A percentile compares a stretch with the other conserved stretches of the same genome.
Evolutionary conservation across 2,329 filamentous ascomycete species (phyloP).

Genomic region (Pezicula neosporulosa): DNA sequence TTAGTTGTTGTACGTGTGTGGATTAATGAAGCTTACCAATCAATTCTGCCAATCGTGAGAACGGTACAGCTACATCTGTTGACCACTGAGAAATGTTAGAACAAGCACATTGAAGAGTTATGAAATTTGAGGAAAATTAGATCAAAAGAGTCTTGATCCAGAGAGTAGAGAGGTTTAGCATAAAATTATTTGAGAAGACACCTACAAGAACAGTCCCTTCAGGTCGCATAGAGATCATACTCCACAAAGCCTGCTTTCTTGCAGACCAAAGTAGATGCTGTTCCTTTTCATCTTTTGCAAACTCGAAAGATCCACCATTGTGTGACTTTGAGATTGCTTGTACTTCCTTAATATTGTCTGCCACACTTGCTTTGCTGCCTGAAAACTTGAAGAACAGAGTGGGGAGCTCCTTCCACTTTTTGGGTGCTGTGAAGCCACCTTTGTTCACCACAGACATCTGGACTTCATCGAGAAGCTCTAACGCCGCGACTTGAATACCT

Average conservation of each 20-base stretch:
- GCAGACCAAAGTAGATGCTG: slow-evolving; percentile 75
- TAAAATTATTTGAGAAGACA: slow-evolving; percentile 33
- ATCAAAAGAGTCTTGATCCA: too few relatives aligned
- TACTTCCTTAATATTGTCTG: slow-evolving; percentile 70
- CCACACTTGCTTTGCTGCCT: slow-evolving; percentile 69
- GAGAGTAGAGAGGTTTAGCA: too few relatives aligned
- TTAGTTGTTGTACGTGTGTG: not conserved
- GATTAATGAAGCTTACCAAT: slow-evolving; percentile 38
- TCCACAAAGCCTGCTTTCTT: slow-evolving; percentile 77
- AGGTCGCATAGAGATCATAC: slow-evolving; percentile 66
- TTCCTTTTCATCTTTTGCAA: slow-evolving; percentile 66
- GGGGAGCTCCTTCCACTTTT: slow-evolving; percentile 68
- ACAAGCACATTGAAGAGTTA: too few relatives aligned
- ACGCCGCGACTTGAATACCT: slow-evolving; percentile 20
- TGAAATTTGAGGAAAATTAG: too few relatives aligned
- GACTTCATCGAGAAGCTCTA: slow-evolving; percentile 81
- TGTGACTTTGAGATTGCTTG: slow-evolving; percentile 61
- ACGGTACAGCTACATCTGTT: slow-evolving; percentile 79
- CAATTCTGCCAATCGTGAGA: slow-evolving; percentile 69
- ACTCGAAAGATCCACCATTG: slow-evolving; percentile 66
- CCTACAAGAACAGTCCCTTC: slow-evolving; percentile 50
- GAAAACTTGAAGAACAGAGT: slow-evolving; percentile 85
- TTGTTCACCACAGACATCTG: slow-evolving; percentile 80
- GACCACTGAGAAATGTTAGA: slow-evolving; percentile 48
- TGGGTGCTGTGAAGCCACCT: slow-evolving; percentile 61